phyloP scores from a whole-genome alignment of 192 early-diverging fungal genomes.

The Mortierella hygrophila region DNA sequence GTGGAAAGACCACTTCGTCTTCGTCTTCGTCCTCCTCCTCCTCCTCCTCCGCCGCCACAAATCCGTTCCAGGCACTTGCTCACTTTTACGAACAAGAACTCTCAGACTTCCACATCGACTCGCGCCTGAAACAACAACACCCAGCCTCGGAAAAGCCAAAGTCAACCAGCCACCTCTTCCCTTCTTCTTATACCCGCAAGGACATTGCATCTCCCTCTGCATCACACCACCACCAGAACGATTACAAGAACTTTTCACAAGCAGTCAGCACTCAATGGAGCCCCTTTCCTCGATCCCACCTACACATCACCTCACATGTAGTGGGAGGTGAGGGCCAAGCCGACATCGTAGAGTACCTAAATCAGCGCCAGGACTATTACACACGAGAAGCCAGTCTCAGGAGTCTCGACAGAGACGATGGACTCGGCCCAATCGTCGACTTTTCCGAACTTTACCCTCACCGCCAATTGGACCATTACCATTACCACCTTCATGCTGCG shows the following conservation, averaged over 20 bases:
- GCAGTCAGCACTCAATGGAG: not conserved
- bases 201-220: not conserved
- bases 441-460: conserved; percentile 11
- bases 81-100: conserved; percentile 55
- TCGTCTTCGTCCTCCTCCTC: conserved; percentile 12
- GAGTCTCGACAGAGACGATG: conserved; percentile 40
- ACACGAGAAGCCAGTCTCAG: conserved; percentile 25
- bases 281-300: not conserved
- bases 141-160: not conserved
- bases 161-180: conserved; percentile 24
- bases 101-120: conserved; percentile 24
- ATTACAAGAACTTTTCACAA: conserved; percentile 25
- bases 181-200: conserved; percentile 1
- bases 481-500: not conserved
- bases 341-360: conserved; percentile 33
- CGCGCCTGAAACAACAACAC: conserved; percentile 11
- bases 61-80: conserved; percentile 38
- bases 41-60: conserved; percentile 17
- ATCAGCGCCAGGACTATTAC: conserved; percentile 47
- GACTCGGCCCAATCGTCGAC: conserved; percentile 44
- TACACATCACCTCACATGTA: not conserved
- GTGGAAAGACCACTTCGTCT: conserved; percentile 14
- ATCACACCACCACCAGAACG: conserved; percentile 10
- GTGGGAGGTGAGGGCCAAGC: not conserved
- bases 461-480: not conserved